These are phyloP conservation scores for Xylariaceae sp. DNA, from an alignment of 2,329 filamentous ascomycete species.

Conservation along the genomic window DNA sequence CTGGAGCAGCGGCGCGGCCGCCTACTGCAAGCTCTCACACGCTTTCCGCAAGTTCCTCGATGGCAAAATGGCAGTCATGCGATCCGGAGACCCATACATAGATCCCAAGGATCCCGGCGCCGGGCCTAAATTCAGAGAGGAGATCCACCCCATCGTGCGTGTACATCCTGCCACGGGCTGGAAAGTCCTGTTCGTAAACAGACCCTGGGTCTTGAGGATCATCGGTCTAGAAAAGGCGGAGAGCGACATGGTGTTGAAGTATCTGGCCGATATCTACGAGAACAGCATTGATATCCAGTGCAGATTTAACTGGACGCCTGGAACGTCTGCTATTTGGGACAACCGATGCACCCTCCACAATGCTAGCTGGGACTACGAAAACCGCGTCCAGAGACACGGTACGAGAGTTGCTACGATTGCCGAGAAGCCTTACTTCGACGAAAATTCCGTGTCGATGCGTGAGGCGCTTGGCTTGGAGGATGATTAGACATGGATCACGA, in stretches of 20 bases:
- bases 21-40: constrained; percentile 7
- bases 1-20: constrained; percentile 4
- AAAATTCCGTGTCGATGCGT: background rate
- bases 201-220: constrained; percentile 1
- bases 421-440: constrained; percentile 4
- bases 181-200: constrained; percentile 4
- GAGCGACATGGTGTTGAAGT: constrained; percentile 4
- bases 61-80: constrained; percentile 3
- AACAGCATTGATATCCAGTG: constrained; percentile 5
- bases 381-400: constrained; percentile 2
- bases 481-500: background rate
- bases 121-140: background rate
- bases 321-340: constrained; percentile 6
- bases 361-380: constrained; percentile 7
- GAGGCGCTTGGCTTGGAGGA: constrained; percentile 3
- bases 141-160: constrained; percentile 7
- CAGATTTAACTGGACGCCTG: constrained; percentile 4
- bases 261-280: constrained; percentile 6
- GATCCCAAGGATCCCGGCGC: constrained; percentile 1
- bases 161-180: constrained; percentile 3
- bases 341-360: constrained; percentile 8
- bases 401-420: constrained; percentile 6
- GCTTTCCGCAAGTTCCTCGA: constrained; percentile 6
- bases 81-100: constrained; percentile 3
- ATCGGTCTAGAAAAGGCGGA: constrained; percentile 5